phyloP scores from a whole-genome alignment of 495 filamentous ascomycete genomes.

The Hyaloscypha bicolor region DNA sequence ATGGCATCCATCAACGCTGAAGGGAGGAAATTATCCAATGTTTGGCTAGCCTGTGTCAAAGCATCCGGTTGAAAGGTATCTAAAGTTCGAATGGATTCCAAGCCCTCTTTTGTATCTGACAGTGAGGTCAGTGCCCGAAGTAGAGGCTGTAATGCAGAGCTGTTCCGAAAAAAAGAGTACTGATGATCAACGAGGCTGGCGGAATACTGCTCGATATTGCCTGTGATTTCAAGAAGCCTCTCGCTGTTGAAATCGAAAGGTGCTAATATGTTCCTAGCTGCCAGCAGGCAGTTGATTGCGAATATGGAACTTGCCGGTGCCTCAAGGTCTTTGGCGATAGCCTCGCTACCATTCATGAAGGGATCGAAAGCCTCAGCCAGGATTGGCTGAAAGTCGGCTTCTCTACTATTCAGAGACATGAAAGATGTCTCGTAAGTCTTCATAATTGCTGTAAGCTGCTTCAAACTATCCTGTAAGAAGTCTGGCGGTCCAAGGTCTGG shows the following conservation, averaged over 20 bases:
- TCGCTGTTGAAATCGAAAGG: conserved; percentile 59
- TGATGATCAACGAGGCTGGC: conserved; percentile 56
- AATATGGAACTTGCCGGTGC: conserved; percentile 70
- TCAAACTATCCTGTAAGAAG: conserved; percentile 81
- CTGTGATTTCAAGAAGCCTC: conserved; percentile 47
- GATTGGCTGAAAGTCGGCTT: conserved; percentile 75
- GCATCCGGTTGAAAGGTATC: conserved; percentile 63
- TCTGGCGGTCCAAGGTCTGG: conserved; percentile 76
- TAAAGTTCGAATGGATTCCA: conserved; percentile 52
- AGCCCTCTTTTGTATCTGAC: conserved; percentile 42
- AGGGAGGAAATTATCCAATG: conserved; percentile 88
- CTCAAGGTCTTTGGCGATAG: conserved; percentile 62
- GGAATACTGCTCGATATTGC: conserved; percentile 43
- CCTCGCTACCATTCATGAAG: conserved; percentile 73
- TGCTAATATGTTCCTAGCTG: conserved; percentile 51
- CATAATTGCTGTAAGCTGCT: conserved; percentile 72
- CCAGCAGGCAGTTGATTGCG: conserved; percentile 76
- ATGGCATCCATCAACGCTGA: conserved; percentile 90
- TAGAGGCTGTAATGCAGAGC: conserved; percentile 73
- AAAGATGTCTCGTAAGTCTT: conserved; percentile 84
- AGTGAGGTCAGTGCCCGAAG: conserved; percentile 57
- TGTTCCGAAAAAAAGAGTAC: conserved; percentile 67
- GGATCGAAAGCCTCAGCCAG: conserved; percentile 83
- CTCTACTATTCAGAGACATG: conserved; percentile 51
- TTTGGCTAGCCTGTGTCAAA: conserved; percentile 68